A percentile compares a stretch with the other conserved stretches of the same genome.
Evolutionary conservation across 495 filamentous ascomycete species (phyloP).

Genomic region (Chlorociboria aeruginascens): DNA sequence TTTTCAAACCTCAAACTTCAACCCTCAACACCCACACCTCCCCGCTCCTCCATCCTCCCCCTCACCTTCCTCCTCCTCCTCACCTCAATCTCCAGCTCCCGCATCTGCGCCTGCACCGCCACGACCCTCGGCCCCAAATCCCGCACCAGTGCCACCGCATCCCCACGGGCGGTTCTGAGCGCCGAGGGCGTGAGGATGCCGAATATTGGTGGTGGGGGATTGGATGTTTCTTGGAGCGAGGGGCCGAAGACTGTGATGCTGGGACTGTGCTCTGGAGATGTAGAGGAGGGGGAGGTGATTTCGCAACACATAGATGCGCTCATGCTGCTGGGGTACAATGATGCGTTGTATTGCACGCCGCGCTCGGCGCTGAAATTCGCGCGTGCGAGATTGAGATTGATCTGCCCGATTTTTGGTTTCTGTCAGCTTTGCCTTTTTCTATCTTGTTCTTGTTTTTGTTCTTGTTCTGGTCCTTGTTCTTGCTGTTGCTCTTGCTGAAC

Average conservation of each 20-base stretch:
- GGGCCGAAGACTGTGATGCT: no score
- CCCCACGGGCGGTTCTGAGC: slow-evolving; percentile 46
- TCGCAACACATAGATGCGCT: slow-evolving; percentile 38
- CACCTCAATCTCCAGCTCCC: slow-evolving; percentile 34
- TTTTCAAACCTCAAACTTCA: not conserved
- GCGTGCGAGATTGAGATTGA: slow-evolving; percentile 45
- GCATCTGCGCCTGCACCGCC: slow-evolving; percentile 31
- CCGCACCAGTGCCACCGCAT: slow-evolving; percentile 28
- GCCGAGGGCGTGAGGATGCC: slow-evolving; percentile 51
- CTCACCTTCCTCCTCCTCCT: slow-evolving; percentile 36
- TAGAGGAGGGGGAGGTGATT: slow-evolving; percentile 15
- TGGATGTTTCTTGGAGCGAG: no score
- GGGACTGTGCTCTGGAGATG: not conserved
- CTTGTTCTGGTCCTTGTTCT: no score
- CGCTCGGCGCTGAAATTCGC: slow-evolving; percentile 59
- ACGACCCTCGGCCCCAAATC: slow-evolving; percentile 33
- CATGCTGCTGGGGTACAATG: slow-evolving; percentile 65
- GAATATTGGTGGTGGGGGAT: no score
- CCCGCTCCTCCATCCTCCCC: slow-evolving; percentile 4
- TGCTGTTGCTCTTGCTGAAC: no score
- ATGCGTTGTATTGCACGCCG: slow-evolving; percentile 49
- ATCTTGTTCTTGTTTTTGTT: no score
- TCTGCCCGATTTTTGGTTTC: slow-evolving; percentile 4
- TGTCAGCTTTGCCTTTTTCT: not conserved
- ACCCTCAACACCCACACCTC: not conserved